A percentile compares a stretch with the other conserved stretches of the same genome.
Conservation (phyloP, 2,329 filamentous ascomycete genomes). For the Fusarium newnesense region DNA sequence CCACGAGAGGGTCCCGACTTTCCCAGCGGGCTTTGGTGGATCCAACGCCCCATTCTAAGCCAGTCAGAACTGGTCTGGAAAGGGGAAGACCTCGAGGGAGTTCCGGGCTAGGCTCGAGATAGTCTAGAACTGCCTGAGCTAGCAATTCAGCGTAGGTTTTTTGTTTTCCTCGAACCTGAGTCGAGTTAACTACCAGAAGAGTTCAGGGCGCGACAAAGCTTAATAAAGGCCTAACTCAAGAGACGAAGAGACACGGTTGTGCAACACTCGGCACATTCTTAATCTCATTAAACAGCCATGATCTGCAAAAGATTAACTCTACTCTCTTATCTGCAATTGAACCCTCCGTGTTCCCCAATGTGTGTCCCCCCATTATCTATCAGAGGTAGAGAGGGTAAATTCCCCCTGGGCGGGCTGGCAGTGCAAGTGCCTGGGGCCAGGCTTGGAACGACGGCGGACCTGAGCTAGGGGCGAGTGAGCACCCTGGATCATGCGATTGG, state of each 20-base stretch:
- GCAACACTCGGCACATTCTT: neutral
- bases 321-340: neutral
- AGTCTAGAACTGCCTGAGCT: slow-evolving; percentile 4
- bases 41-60: neutral
- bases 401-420: neutral
- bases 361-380: neutral
- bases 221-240: neutral
- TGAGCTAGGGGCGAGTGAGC: slow-evolving; percentile 17
- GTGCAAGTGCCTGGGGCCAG: neutral
- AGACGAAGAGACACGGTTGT: neutral
- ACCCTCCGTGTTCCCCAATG: neutral
- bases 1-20: slow-evolving; percentile 20
- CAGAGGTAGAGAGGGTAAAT: slow-evolving; percentile 10
- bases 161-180: slow-evolving; percentile 23
- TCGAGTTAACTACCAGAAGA: neutral
- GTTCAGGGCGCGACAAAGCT: slow-evolving; percentile 12
- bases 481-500: slow-evolving; percentile 20
- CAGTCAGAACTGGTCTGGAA: slow-evolving; percentile 25
- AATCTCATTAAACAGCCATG: neutral
- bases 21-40: slow-evolving; percentile 23
- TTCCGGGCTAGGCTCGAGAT: slow-evolving; percentile 16
- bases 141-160: slow-evolving; percentile 14
- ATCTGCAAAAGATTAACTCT: slow-evolving; percentile 2
- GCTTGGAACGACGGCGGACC: slow-evolving; percentile 20
- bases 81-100: slow-evolving; percentile 25